A percentile compares a stretch with the other conserved stretches of the same genome.
phyloP scores from a whole-genome alignment of 306 rosid species.

The Astragalus glycyphyllos region DNA sequence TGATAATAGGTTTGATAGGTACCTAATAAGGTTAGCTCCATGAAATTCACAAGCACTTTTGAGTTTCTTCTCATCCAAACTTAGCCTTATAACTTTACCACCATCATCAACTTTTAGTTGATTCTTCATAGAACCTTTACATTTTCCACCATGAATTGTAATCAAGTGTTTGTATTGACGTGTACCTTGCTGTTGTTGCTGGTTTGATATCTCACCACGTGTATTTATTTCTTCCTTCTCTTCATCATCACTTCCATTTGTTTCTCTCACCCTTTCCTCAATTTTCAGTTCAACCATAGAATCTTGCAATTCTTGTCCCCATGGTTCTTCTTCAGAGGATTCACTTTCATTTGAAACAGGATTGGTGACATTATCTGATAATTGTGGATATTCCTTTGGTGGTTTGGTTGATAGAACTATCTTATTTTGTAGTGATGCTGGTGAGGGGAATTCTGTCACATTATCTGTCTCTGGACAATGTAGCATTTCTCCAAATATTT shows the following conservation, averaged over 20 bases:
- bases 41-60: constrained; percentile 64
- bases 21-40: constrained; percentile 82
- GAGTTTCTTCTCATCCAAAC: constrained; percentile 78
- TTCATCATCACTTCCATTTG: constrained; percentile 54
- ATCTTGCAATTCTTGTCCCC: constrained; percentile 32
- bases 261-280: constrained; percentile 53
- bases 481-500: constrained; percentile 72
- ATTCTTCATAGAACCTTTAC: constrained; percentile 67
- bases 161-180: constrained; percentile 70
- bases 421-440: constrained; percentile 64
- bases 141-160: constrained; percentile 80
- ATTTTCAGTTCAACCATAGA: constrained; percentile 41
- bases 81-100: constrained; percentile 70
- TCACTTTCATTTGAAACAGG: constrained; percentile 49
- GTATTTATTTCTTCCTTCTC: constrained; percentile 52
- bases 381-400: constrained; percentile 64
- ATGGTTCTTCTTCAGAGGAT: constrained; percentile 62
- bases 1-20: constrained; percentile 34
- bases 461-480: constrained; percentile 56
- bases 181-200: constrained; percentile 45
- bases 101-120: constrained; percentile 53
- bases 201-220: constrained; percentile 47
- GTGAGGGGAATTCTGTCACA: constrained; percentile 81
- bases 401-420: constrained; percentile 86
- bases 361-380: constrained; percentile 32